phyloP scores from a whole-genome alignment of 352 stramenopile species.

The Pelagophyceae sp. region DNA sequence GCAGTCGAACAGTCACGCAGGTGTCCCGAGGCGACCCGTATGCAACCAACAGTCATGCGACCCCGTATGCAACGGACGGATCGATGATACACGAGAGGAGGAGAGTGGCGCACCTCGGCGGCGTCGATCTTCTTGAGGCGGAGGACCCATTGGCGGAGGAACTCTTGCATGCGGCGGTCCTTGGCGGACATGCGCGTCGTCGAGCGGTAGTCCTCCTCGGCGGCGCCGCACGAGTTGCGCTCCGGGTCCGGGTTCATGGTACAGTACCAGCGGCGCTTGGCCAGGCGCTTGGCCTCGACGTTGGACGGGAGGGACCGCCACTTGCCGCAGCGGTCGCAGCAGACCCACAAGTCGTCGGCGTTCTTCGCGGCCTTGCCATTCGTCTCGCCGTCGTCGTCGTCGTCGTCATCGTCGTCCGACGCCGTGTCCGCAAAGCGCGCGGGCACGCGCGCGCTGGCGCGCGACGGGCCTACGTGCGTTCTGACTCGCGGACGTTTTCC shows the following conservation, averaged over 20 bases:
- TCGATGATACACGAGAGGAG: too few species aligned
- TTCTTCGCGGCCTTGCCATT: not conserved
- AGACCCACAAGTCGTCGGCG: not conserved
- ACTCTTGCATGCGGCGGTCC: not conserved
- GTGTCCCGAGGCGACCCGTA: too few species aligned
- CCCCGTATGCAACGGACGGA: too few species aligned
- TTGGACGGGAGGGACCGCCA: not conserved
- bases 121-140: conserved; percentile 2
- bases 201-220: not conserved
- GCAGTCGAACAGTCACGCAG: too few species aligned
- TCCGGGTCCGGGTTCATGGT: not conserved
- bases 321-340: not conserved
- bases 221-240: not conserved
- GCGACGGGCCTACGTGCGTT: not conserved
- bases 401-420: not conserved
- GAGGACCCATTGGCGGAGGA: not conserved
- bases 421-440: not conserved
- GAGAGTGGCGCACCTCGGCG: not conserved
- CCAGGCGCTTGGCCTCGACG: not conserved
- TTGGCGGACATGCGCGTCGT: not conserved
- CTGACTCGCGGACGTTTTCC: too few species aligned
- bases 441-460: too few species aligned
- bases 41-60: too few species aligned
- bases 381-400: not conserved
- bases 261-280: not conserved